A percentile compares a stretch with the other conserved stretches of the same genome.
phyloP scores from a whole-genome alignment of 345 rosid species.

The Populus nigra region DNA sequence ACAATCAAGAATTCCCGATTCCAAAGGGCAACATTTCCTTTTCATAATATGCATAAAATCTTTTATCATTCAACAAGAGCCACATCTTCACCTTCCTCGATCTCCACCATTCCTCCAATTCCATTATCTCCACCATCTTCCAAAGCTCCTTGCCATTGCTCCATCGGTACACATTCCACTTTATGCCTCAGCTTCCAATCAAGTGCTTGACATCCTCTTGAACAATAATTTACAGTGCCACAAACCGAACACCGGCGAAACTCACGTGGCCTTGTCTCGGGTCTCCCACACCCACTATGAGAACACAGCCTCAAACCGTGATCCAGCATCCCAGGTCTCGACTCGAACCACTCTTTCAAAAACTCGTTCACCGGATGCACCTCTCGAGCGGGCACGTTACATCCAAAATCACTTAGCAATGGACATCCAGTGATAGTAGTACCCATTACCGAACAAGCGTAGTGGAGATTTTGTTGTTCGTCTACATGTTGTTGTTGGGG shows the following conservation, averaged over 20 bases:
- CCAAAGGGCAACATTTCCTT: neutral
- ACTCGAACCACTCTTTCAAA: constrained; percentile 55
- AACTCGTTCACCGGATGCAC: constrained; percentile 55
- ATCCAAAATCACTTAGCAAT: constrained; percentile 40
- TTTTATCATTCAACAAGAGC: neutral
- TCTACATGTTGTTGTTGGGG: neutral
- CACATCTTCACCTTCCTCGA: constrained; percentile 24
- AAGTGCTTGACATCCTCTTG: constrained; percentile 86
- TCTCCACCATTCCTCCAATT: constrained; percentile 27
- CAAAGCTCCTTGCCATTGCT: constrained; percentile 42
- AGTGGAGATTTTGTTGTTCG: neutral
- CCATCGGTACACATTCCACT: constrained; percentile 57
- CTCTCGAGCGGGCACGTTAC: constrained; percentile 38
- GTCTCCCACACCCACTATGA: constrained; percentile 54
- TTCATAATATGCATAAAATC: neutral
- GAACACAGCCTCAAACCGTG: constrained; percentile 46
- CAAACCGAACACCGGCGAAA: constrained; percentile 86
- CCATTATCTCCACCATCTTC: constrained; percentile 25
- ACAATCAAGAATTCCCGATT: neutral
- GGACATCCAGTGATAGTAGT: constrained; percentile 7
- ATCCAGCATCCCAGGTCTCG: constrained; percentile 19
- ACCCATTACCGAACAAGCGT: neutral
- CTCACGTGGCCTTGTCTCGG: constrained; percentile 81
- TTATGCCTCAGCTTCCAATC: constrained; percentile 86
- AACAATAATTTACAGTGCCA: constrained; percentile 79